Percentiles rank a stretch among this genome's conserved stretches.
phyloP scores from a whole-genome alignment of 257 asterid species.

The Solanum boliviense region DNA sequence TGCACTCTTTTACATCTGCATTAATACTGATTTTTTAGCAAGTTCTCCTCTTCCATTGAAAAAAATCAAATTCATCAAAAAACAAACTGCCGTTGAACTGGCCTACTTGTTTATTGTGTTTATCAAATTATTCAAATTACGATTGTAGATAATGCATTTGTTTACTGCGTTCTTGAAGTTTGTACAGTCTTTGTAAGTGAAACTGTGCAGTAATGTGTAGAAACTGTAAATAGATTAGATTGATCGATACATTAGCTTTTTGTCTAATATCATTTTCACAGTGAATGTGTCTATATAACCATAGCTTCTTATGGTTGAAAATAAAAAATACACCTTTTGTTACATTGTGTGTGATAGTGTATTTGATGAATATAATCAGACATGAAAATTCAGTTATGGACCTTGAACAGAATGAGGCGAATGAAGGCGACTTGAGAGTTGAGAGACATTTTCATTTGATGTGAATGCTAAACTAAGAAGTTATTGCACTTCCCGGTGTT shows the following conservation, averaged over 20 bases:
- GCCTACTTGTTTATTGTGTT: not conserved
- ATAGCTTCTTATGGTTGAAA: not conserved
- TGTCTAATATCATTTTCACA: not conserved
- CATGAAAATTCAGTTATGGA: not conserved
- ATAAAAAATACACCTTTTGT: not conserved
- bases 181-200: not conserved
- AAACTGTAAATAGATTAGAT: not conserved
- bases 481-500: not conserved
- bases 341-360: not conserved
- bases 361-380: not conserved
- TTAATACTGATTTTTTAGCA: not conserved
- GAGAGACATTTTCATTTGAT: not conserved
- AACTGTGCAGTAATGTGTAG: not conserved
- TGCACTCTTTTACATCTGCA: not conserved
- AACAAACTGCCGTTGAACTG: not conserved
- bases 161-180: not conserved
- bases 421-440: not conserved
- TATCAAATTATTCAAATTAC: not conserved
- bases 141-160: not conserved
- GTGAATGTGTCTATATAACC: not conserved
- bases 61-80: not conserved
- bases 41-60: not conserved
- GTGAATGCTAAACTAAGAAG: not conserved
- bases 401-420: not conserved
- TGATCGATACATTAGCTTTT: not conserved